phyloP scores from a whole-genome alignment of 129 eudicot species.

The Chrysanthemum makinoi region DNA sequence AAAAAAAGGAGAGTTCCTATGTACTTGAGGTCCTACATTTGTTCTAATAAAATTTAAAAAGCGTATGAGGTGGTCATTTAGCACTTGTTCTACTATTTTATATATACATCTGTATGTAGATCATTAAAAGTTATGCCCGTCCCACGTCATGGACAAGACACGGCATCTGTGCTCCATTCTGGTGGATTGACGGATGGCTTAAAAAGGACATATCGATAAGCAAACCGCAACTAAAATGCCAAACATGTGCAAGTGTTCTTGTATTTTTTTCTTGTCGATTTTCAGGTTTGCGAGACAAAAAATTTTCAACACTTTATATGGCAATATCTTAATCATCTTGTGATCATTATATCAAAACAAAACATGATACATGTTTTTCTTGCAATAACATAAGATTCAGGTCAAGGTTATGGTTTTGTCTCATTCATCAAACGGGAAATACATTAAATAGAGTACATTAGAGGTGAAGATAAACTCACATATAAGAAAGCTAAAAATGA shows the following conservation, averaged over 20 bases:
- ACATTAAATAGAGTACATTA: too few species aligned
- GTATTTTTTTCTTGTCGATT: constrained; percentile 4
- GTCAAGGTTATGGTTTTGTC: neutral
- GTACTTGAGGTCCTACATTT: constrained; percentile 28
- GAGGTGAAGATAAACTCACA: neutral
- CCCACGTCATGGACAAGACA: neutral
- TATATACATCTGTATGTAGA: neutral
- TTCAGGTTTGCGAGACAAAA: constrained; percentile 15
- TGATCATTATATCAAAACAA: constrained; percentile 42
- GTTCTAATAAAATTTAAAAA: constrained; percentile 25
- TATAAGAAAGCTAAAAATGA: neutral
- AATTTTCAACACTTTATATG: constrained; percentile 7
- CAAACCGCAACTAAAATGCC: constrained; percentile 47
- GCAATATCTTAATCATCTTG: constrained; percentile 41
- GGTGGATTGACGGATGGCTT: constrained; percentile 15
- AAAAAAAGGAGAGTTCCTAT: constrained; percentile 16
- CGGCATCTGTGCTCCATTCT: constrained; percentile 1
- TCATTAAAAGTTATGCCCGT: neutral
- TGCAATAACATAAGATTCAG: neutral
- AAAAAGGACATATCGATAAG: constrained; percentile 43
- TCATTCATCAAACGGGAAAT: neutral
- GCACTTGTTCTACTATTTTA: constrained; percentile 10
- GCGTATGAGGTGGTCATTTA: constrained; percentile 20
- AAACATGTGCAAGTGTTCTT: constrained; percentile 13
- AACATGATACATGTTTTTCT: constrained; percentile 12